Evolutionary conservation across 2,329 filamentous ascomycete genomes (phyloP).

Genomic region (Fusarium foetens): DNA sequence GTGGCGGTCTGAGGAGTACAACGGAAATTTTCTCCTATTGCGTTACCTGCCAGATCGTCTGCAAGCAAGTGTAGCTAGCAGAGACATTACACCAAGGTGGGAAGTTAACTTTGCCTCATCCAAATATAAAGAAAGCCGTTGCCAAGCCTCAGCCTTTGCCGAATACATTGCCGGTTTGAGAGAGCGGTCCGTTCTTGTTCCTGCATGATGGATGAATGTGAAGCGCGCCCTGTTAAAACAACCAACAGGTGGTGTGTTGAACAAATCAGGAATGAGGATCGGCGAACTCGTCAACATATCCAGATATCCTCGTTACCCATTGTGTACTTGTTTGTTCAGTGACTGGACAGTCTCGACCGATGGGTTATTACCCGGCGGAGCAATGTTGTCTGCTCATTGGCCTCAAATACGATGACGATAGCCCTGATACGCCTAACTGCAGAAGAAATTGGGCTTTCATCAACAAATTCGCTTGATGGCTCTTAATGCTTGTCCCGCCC

Average conservation of each 20-base stretch:
- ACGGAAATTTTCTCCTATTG: neutral
- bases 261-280: conserved; percentile 1
- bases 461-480: conserved; percentile 8
- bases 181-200: neutral
- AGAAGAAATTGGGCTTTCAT: neutral
- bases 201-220: neutral
- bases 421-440: neutral
- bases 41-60: neutral
- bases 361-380: neutral
- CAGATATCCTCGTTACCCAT: neutral
- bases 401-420: neutral
- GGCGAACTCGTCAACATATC: neutral
- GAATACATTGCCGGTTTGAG: conserved; percentile 1
- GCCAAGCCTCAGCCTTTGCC: conserved; percentile 12
- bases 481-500: conserved; percentile 19
- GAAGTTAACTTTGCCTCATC: neutral
- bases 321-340: neutral
- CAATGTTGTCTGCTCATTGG: neutral
- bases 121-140: neutral
- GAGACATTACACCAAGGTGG: neutral
- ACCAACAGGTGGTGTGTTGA: neutral
- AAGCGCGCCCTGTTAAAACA: neutral
- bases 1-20: neutral
- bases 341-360: neutral
- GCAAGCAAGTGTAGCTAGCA: neutral